Base-by-base conservation (phyloP, 768 basidiomycete genomes). In the Panaeolus cyanescens region DNA sequence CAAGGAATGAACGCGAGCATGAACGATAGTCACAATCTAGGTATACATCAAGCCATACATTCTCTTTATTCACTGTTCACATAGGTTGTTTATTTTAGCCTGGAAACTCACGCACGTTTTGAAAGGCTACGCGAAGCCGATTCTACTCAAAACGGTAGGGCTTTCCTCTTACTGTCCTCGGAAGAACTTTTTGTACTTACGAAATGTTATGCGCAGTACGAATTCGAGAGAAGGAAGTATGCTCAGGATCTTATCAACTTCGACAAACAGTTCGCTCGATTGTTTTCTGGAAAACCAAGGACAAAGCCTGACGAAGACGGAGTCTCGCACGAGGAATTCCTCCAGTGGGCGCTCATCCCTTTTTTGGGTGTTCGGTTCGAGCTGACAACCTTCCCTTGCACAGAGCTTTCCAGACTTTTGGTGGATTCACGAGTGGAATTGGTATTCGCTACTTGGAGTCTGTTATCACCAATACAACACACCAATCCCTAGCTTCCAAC, bases 1-100 rank as follows among this genome's bases (percentile, higher is more conserved):
- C 90, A 91, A 70, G 90, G 88, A 10, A 87, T 90, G 89, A 90
- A 90, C 65, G 89, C 88, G 7, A 86, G 86, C 62, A 90, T 91
- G 85, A 86, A 85, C 54, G 90, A 91, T 67, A 81, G 86, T 17
- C 89, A 89, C 63, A 91, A 91, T 67, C 80, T 92, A 22, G 82
- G 86, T 83, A 61, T 40, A 73, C 61, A 5, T 20, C 12, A 37
- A 9, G 39, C 5, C 30, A 2, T 20, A 30, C 19, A 20, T 42
- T 40, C 6, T 22, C 54, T 31, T 50, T 30, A 36, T 39, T 30
- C 22, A 28, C 19, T 32, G 13, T 19, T 25, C 19, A 55, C 50
- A 1, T 1, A 13, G n/a, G 1, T 15, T 32, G 32, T 31, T 59
- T 40, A 10, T 30, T 36, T 28, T 55, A 82, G 85, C 79, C 10